These are phyloP conservation scores for Agrostemma githago DNA, from an alignment of 148 eudicot genomes.

Conservation along the genomic window DNA sequence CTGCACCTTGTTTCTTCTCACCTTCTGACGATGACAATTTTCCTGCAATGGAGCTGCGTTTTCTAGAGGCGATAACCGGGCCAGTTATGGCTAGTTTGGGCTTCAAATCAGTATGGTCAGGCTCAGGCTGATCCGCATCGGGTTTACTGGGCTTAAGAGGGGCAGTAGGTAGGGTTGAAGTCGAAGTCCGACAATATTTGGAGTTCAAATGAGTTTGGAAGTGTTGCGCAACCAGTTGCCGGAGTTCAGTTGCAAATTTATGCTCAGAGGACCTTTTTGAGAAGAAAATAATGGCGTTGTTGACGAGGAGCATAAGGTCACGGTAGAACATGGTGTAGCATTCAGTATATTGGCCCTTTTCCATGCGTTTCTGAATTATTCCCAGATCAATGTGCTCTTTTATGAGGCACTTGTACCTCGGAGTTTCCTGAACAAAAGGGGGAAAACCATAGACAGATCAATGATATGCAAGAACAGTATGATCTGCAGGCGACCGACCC, in stretches of 20 bases:
- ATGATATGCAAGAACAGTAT: not conserved
- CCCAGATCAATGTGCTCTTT: conserved; percentile 52
- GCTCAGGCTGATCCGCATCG: conserved; percentile 29
- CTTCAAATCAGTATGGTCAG: conserved; percentile 29
- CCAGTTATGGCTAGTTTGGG: conserved; percentile 31
- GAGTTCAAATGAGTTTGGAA: conserved; percentile 3
- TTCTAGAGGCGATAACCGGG: conserved; percentile 44
- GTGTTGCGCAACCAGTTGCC: conserved; percentile 32
- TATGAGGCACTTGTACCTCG: conserved; percentile 38
- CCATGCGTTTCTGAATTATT: conserved; percentile 34
- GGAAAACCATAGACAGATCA: not conserved
- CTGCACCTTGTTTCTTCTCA: conserved; percentile 25
- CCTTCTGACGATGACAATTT: conserved; percentile 33
- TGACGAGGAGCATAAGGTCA: conserved; percentile 50
- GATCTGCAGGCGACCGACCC: not conserved
- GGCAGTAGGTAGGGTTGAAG: conserved; percentile 20
- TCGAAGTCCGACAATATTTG: conserved; percentile 15
- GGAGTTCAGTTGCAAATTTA: conserved; percentile 43
- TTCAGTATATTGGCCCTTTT: conserved; percentile 45
- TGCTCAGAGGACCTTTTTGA: conserved; percentile 38
- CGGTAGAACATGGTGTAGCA: conserved; percentile 43
- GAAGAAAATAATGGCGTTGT: conserved; percentile 49
- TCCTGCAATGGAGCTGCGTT: conserved; percentile 49
- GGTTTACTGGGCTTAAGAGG: conserved; percentile 21
- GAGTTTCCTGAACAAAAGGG: conserved; percentile 34